phyloP scores from a whole-genome alignment of 2,329 filamentous ascomycete genomes.

The Teratosphaeria zuluensis region DNA sequence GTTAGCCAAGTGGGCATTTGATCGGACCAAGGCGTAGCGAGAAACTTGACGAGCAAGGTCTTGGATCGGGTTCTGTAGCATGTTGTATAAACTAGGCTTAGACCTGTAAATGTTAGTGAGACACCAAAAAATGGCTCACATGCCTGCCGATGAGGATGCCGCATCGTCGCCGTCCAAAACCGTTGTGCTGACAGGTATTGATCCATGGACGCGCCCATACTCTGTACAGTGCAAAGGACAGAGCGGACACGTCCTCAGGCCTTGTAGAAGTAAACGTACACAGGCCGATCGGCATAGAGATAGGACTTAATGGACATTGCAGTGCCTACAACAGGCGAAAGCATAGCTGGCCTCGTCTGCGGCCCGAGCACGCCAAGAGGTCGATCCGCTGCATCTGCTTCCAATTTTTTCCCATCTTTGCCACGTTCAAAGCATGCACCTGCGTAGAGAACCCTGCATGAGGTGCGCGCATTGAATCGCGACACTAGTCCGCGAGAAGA shows the following conservation, averaged over 20 bases:
- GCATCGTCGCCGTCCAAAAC: background rate
- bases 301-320: too few species aligned
- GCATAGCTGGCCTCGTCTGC: background rate
- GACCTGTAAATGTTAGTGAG: background rate
- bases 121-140: background rate
- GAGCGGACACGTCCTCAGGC: too few species aligned
- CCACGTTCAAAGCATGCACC: background rate
- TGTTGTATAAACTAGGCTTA: background rate
- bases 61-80: background rate
- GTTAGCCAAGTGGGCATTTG: background rate
- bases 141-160: background rate
- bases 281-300: too few species aligned
- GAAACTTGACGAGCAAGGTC: background rate
- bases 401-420: background rate
- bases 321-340: too few species aligned
- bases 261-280: too few species aligned
- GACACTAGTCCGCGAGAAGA: background rate
- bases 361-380: background rate
- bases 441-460: background rate
- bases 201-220: background rate
- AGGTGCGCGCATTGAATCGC: background rate
- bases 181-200: background rate
- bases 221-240: too few species aligned
- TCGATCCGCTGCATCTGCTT: background rate
- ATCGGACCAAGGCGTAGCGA: background rate